Percentiles rank a stretch among this genome's conserved stretches.
These are phyloP conservation scores for Carallia brachiata DNA, from an alignment of 345 rosid species.

Conservation along the genomic window DNA sequence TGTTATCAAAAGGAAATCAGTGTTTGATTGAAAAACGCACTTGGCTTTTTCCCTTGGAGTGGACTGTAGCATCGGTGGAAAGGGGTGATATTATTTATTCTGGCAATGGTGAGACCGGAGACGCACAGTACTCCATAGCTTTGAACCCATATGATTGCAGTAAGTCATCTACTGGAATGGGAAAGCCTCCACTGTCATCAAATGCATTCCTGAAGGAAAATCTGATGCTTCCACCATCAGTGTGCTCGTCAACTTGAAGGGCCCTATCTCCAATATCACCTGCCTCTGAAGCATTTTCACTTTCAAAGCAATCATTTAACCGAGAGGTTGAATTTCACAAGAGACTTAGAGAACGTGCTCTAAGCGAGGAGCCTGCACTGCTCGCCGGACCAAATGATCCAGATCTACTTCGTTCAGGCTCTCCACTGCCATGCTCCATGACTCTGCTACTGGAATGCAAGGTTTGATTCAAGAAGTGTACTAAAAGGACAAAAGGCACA, in stretches of 20 bases:
- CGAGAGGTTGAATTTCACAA: conserved; percentile 30
- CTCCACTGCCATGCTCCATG: conserved; percentile 44
- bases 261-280: conserved; percentile 89
- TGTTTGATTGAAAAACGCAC: conserved; percentile 19
- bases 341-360: conserved; percentile 44
- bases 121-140: conserved; percentile 31
- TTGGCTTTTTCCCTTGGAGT: conserved; percentile 12
- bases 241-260: conserved; percentile 46
- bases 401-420: conserved; percentile 20
- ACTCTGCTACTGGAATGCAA: conserved; percentile 15
- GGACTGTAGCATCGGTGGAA: conserved; percentile 40
- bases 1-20: background rate
- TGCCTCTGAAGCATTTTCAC: conserved; percentile 75
- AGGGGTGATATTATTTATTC: conserved; percentile 46
- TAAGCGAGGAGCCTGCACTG: conserved; percentile 48
- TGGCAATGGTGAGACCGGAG: conserved; percentile 35
- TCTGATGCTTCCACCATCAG: conserved; percentile 42
- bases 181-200: conserved; percentile 37
- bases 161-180: conserved; percentile 26
- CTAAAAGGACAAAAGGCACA: background rate
- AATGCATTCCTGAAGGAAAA: conserved; percentile 38
- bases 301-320: conserved; percentile 45
- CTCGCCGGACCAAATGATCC: conserved; percentile 42
- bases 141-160: conserved; percentile 20
- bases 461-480: background rate